These are phyloP conservation scores for Sugiyamaella americana DNA, from an alignment of 805 yeast species.

Conservation along the genomic window DNA sequence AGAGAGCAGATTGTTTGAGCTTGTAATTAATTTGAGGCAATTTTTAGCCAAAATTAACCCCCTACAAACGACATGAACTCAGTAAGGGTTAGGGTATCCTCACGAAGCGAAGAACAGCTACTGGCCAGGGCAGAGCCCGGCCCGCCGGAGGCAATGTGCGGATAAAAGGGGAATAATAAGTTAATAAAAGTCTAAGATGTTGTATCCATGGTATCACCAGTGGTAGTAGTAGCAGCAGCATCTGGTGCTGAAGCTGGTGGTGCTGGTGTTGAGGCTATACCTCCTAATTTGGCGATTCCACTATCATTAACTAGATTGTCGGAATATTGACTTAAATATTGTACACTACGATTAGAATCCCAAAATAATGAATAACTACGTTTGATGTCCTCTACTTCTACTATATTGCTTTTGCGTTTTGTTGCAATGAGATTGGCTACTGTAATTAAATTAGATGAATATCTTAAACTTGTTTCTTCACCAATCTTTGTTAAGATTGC, in stretches of 20 bases:
- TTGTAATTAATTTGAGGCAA: no score
- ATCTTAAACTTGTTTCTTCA: constrained; percentile 82
- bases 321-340: constrained; percentile 66
- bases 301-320: constrained; percentile 69
- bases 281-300: constrained; percentile 61
- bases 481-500: constrained; percentile 87
- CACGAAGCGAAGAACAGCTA: no score
- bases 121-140: no score
- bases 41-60: no score
- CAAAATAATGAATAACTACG: constrained; percentile 80
- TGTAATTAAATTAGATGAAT: constrained; percentile 84
- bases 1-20: no score
- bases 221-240: not conserved
- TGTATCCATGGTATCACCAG: constrained; percentile 11
- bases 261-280: not conserved
- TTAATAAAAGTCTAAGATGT: constrained; percentile 3
- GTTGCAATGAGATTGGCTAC: constrained; percentile 83
- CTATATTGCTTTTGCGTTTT: constrained; percentile 65
- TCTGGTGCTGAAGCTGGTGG: constrained; percentile 1
- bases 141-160: no score
- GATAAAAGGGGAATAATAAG: no score
- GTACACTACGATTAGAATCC: constrained; percentile 85
- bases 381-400: constrained; percentile 78
- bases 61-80: no score
- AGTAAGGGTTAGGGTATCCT: no score